Evolutionary conservation across 306 rosid species (phyloP).

Genomic region (Vigna mungo): DNA sequence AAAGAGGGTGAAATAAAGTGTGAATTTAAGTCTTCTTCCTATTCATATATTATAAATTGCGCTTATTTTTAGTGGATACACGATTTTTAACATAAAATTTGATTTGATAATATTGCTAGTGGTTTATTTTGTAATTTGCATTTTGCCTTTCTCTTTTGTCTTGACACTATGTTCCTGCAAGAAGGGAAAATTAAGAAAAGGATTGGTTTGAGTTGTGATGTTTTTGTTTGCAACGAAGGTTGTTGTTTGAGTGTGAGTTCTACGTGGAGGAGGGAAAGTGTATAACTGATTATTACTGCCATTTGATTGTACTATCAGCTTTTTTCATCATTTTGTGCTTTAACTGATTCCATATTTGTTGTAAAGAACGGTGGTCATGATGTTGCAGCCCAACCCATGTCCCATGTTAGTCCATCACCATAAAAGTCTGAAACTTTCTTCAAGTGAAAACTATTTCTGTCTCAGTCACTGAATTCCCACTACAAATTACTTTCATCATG

Average conservation of each 20-base stretch:
- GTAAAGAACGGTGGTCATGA: constrained; percentile 44
- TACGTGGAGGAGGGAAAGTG: constrained; percentile 26
- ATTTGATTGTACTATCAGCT: constrained; percentile 36
- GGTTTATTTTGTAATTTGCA: too few relatives aligned
- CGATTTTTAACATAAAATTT: too few relatives aligned
- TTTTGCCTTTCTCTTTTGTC: too few relatives aligned
- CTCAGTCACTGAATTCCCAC: constrained; percentile 32
- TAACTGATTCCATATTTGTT: constrained; percentile 44
- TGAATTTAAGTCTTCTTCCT: too few relatives aligned
- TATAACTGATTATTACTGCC: constrained; percentile 15
- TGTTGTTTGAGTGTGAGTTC: constrained; percentile 38
- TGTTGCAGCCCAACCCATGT: constrained; percentile 42
- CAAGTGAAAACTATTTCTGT: constrained; percentile 23
- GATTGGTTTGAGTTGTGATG: background rate
- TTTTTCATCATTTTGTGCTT: constrained; percentile 28
- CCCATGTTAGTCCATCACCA: constrained; percentile 28
- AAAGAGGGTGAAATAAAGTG: too few relatives aligned
- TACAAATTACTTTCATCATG: constrained; percentile 4
- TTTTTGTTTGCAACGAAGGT: constrained; percentile 35
- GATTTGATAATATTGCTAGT: too few relatives aligned
- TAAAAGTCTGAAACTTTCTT: constrained; percentile 44
- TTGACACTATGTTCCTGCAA: background rate
- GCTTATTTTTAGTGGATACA: too few relatives aligned
- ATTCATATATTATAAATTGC: too few relatives aligned
- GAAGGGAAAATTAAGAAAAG: background rate